Conservation (phyloP, 805 yeast genomes). For the Metschnikowia cerradonensis region DNA sequence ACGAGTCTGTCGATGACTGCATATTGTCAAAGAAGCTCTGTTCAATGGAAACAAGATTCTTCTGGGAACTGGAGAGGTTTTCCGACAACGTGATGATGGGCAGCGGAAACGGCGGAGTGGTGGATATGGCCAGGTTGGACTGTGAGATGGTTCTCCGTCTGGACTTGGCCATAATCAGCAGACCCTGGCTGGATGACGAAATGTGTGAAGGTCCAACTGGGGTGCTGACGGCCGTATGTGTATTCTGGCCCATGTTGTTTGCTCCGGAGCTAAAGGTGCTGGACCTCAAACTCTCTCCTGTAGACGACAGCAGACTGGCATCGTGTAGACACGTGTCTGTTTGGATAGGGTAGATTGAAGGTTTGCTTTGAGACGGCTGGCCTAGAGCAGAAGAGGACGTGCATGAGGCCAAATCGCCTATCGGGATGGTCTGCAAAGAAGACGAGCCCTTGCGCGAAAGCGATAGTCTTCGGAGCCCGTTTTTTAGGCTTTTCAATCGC, state of each 20-base stretch:
- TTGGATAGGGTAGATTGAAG: constrained; percentile 8
- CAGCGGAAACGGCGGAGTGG: constrained; percentile 33
- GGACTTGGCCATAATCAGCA: constrained; percentile 8
- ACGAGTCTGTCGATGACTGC: not conserved
- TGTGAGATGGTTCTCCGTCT: constrained; percentile 23
- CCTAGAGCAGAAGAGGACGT: constrained; percentile 1
- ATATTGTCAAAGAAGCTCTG: constrained; percentile 31
- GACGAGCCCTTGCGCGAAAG: constrained; percentile 16
- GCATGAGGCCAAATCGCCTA: constrained; percentile 7
- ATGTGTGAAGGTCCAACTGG: constrained; percentile 9
- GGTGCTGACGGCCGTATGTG: constrained; percentile 6
- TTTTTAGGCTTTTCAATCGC: constrained; percentile 34
- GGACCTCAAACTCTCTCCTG: constrained; percentile 10
- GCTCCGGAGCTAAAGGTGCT: constrained; percentile 14
- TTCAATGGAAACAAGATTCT: constrained; percentile 28
- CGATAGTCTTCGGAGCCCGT: constrained; percentile 37
- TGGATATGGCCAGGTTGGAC: constrained; percentile 16
- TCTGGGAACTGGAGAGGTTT: constrained; percentile 26
- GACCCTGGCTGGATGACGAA: constrained; percentile 15
- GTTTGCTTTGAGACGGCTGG: not conserved
- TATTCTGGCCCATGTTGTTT: not conserved
- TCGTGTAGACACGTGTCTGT: constrained; percentile 11
- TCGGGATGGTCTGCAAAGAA: not conserved
- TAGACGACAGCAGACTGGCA: constrained; percentile 13
- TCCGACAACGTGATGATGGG: constrained; percentile 40